These are phyloP conservation scores for Trichoderma aggressivum DNA, from an alignment of 2,329 filamentous ascomycete species.

Conservation along the genomic window DNA sequence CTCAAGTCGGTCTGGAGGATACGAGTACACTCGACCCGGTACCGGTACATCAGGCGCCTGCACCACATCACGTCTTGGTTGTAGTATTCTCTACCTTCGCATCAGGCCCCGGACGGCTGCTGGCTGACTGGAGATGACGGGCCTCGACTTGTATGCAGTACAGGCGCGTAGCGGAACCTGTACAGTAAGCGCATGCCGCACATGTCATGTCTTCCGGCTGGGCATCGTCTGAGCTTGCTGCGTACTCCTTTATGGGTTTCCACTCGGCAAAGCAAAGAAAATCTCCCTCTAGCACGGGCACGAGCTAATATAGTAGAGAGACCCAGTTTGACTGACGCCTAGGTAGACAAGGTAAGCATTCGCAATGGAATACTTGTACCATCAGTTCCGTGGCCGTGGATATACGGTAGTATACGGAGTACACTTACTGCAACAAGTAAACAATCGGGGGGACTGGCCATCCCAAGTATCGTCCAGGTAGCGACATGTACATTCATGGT, in stretches of 20 bases:
- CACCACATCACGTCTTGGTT: background rate
- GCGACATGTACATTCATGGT: background rate
- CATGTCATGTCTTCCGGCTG: background rate
- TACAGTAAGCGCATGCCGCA: background rate
- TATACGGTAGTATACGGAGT: too few species aligned
- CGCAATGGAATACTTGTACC: background rate
- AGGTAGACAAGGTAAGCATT: background rate
- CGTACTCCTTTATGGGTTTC: background rate
- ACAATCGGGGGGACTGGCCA: background rate
- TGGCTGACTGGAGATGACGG: background rate
- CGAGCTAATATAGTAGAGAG: background rate
- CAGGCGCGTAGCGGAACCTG: background rate
- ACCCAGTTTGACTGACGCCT: background rate
- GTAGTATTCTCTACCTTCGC: background rate
- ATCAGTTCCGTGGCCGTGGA: background rate
- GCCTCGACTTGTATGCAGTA: background rate
- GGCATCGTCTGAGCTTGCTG: background rate
- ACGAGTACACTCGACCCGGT: background rate
- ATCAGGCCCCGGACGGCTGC: background rate
- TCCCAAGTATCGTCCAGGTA: background rate
- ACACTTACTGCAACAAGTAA: background rate
- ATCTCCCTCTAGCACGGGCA: background rate
- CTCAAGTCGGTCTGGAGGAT: background rate
- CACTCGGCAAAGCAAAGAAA: background rate
- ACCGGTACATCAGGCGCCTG: background rate